Base-by-base conservation (phyloP, 306 rosid genomes). In the Lathyrus tuberosus region DNA sequence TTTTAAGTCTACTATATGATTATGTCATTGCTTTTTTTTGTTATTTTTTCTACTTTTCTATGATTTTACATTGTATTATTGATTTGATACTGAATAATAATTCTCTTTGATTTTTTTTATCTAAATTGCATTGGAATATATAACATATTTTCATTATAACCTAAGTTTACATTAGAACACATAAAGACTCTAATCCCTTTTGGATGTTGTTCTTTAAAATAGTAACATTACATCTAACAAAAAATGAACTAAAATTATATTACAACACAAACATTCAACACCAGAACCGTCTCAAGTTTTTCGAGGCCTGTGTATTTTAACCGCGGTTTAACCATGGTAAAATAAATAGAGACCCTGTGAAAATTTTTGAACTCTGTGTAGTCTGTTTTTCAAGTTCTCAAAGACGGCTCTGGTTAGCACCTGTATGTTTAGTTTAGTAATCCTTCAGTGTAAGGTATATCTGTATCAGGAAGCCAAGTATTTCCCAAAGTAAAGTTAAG, bases 401-500 rank as follows among this genome's bases (percentile, higher is more conserved):
- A 8, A 35, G 40, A 35, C 10, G 40, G 10, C 10, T 6, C 10
- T 35, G 40, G 5, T 31, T 0, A 57, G 5, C 2, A 51, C 2
- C 5, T 47, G 11, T 33, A 72, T 74, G 78, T 33, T 76, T 75
- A 80, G 9, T 72, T 70, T 1, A 81, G 18, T 15, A 90, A 72
- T 15, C 96, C 97, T 60, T 60, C 82, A 22, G 52, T 10, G 26
- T 72, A 91, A 15, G 97, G 97, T 62, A 88, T 81, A 68, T 85
- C 88, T 0, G 91, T 84, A 16, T 79, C 41, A 59, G 89, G 96
- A 84, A 91, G 73, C 97, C 97, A 91, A 16, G 88, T 82, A 31
- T 82, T 40, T 26, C 89, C 96, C 73, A 82, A n/a, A 0, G 88
- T 87, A 67, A 91, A 83, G 20, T 84, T 87, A 51, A 49, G 64